Evolutionary conservation across 2,329 filamentous ascomycete species (phyloP), one percentile per base, ranked within the genome.

Genomic region (Botrytis sinoallii): DNA sequence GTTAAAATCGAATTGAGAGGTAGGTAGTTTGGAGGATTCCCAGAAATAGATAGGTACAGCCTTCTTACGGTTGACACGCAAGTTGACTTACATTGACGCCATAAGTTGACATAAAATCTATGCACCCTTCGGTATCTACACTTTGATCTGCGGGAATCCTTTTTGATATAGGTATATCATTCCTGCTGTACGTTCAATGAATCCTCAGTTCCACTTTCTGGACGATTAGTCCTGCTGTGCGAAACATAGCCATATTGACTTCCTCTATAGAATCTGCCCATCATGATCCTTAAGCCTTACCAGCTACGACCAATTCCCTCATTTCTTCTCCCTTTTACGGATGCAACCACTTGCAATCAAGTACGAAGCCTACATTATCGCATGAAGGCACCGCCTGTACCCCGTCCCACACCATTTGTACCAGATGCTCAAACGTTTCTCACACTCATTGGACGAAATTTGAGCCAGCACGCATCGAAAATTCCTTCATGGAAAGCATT

Each of bases 401-500:
- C 95, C 4, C 81, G 86, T 38, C 92, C 94, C 0, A 97, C 92
- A 55, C 93, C 94, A 1, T 94, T 97, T 79, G 91, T 97, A 57
- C 95, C 95, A 46, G 91, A 98, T 82, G 90, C 94, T 59, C 82
- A 87, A 78, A 96, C 95, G 25, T 97, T 99, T 83, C 91, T 98
- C 76, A 93, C 89, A 52, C 87, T 98, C 74, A 98, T 98, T 83
- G 96, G 96, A 78, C 95, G 96, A 76, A 91, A 91, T 79, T 90
- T 98, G 79, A 90, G 88, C 80, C 90, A 92, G 81, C 93, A 98
- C 85, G 89, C 92, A 67, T 86, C 89, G 83, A 98, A 98, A 83
- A 93, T 99, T 79, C 90, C 93, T 3, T 91, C 92, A 18, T 98
- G 96, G 96, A 92, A 96, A 71, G 89, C 93, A 9, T 89, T 99